Percentiles rank a stretch among this genome's conserved stretches.
Conservation (phyloP, 768 basidiomycete species). For the Tulasnella sp. region DNA sequence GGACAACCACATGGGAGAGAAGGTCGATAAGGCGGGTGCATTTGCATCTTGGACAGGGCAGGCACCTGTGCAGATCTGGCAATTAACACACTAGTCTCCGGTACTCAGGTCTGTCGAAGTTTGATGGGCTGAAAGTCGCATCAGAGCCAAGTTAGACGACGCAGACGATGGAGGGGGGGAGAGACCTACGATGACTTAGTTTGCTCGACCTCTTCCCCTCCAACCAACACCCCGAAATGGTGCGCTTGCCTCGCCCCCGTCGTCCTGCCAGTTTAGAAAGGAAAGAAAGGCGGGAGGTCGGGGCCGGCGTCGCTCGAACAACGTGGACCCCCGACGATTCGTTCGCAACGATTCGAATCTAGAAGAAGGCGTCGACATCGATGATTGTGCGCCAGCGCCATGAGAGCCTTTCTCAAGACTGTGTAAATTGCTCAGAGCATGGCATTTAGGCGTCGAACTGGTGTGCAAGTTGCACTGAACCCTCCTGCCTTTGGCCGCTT, state of each 20-base stretch:
- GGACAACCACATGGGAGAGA: neutral
- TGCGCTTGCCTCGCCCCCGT: neutral
- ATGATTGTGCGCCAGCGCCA: neutral
- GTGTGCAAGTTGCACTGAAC: neutral
- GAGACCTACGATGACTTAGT: neutral
- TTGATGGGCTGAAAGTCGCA: neutral
- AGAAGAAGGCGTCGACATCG: neutral
- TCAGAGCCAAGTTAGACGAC: neutral
- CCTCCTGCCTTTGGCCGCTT: neutral
- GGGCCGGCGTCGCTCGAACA: neutral
- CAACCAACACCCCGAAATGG: neutral
- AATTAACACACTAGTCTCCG: neutral
- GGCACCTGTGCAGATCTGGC: neutral
- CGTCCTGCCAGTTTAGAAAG: neutral
- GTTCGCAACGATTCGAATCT: neutral
- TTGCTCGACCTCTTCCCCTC: neutral
- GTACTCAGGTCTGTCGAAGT: neutral
- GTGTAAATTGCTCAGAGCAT: neutral
- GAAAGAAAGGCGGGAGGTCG: neutral
- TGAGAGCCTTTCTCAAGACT: neutral
- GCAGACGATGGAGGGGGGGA: neutral
- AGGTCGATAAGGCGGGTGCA: neutral
- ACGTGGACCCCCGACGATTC: neutral
- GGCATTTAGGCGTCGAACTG: neutral
- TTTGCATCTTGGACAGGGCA: neutral